Conservation (phyloP, 2,329 filamentous ascomycete genomes). For the Fusarium sp. region DNA sequence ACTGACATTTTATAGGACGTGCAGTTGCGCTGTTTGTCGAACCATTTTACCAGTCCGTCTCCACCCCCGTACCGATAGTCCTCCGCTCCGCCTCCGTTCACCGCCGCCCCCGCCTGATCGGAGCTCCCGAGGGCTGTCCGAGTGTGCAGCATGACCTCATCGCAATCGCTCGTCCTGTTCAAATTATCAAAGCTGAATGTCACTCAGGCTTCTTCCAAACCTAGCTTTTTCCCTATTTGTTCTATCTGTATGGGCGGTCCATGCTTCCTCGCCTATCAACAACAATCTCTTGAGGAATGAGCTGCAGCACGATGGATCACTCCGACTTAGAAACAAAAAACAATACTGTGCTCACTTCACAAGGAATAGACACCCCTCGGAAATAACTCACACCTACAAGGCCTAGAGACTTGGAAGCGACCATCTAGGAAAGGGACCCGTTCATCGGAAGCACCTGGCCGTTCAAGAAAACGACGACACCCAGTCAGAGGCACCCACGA, state of each 20-base stretch:
- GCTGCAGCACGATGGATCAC: neutral
- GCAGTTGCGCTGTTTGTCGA: constrained; percentile 19
- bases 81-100: constrained; percentile 46
- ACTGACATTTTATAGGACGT: neutral
- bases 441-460: constrained; percentile 38
- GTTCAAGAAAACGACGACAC: constrained; percentile 21
- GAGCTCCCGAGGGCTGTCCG: constrained; percentile 27
- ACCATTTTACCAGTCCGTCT: constrained; percentile 18
- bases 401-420: constrained; percentile 4
- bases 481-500: constrained; percentile 39
- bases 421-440: constrained; percentile 16
- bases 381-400: constrained; percentile 7
- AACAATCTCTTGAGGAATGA: neutral
- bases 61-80: constrained; percentile 41
- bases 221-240: neutral
- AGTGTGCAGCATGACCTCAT: constrained; percentile 19
- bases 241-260: neutral
- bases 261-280: neutral
- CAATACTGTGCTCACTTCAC: neutral
- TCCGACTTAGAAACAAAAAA: constrained; percentile 4
- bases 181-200: neutral
- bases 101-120: constrained; percentile 38
- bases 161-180: neutral
- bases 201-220: neutral
- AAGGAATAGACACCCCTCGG: neutral